Evolutionary conservation across 2,329 filamentous ascomycete species (phyloP).

Genomic region (Diplodia corticola): DNA sequence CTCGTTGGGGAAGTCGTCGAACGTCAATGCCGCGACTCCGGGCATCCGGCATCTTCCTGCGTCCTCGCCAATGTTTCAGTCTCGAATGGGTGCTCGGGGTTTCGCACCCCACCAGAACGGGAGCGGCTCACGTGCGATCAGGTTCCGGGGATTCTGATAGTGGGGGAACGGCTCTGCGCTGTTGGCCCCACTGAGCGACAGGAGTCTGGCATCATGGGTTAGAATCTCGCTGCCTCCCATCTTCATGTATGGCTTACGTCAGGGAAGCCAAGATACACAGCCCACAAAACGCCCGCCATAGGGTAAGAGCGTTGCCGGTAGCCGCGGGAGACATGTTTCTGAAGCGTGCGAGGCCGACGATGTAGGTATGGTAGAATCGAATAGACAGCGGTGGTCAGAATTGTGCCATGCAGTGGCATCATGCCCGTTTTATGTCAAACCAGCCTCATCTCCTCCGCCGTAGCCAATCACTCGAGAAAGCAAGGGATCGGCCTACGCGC

Average conservation of each 20-base stretch:
- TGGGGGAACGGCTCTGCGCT: background rate
- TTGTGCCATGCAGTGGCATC: background rate
- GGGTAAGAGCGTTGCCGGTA: background rate
- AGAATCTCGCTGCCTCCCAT: background rate
- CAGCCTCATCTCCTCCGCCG: background rate
- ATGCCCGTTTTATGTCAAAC: background rate
- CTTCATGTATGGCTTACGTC: background rate
- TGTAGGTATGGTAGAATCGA: no score
- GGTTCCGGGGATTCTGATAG: background rate
- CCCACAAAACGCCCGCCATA: background rate
- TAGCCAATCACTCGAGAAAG: no score
- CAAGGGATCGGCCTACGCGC: no score
- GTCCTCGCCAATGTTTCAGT: background rate
- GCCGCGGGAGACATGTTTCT: background rate
- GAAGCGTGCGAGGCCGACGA: background rate
- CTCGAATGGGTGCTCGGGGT: background rate
- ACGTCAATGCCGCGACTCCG: background rate
- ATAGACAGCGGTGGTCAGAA: no score
- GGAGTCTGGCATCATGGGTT: background rate
- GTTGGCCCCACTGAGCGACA: background rate
- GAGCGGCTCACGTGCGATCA: background rate
- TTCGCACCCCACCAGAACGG: background rate
- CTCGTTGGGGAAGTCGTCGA: background rate
- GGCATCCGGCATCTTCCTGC: background rate
- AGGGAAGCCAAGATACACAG: background rate